These are phyloP conservation scores for Diplodia corticola DNA, from an alignment of 2,329 filamentous ascomycete species.

Conservation along the genomic window DNA sequence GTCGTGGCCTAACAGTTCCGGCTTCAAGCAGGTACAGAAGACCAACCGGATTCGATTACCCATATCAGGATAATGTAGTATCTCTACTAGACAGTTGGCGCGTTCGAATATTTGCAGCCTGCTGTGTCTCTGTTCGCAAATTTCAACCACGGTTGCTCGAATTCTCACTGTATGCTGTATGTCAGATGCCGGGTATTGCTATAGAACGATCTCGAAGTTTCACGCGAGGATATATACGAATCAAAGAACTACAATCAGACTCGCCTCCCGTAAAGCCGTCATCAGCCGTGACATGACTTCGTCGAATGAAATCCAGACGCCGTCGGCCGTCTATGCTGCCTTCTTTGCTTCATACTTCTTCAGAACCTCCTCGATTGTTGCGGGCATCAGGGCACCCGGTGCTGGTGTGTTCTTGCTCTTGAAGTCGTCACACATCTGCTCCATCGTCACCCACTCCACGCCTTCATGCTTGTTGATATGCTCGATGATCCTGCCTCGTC, in stretches of 20 bases:
- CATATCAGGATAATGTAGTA: too few relatives aligned
- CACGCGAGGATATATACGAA: background rate
- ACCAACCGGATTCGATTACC: too few relatives aligned
- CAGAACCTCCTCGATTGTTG: conserved; percentile 55
- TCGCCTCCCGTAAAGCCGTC: background rate
- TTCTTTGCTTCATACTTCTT: conserved; percentile 42
- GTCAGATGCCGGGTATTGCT: background rate
- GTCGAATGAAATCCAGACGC: background rate
- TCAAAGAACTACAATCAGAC: background rate
- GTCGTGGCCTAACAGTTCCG: background rate
- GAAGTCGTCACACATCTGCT: conserved; percentile 71
- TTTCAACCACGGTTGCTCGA: background rate
- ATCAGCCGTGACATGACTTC: background rate
- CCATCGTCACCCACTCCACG: conserved; percentile 69
- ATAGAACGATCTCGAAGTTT: background rate
- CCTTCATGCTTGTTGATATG: conserved; percentile 65
- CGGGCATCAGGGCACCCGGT: conserved; percentile 62
- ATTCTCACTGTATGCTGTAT: background rate
- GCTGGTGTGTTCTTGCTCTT: conserved; percentile 63
- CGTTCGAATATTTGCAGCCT: too few relatives aligned
- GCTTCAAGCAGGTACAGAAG: too few relatives aligned
- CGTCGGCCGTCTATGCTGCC: conserved; percentile 17
- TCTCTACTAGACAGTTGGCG: too few relatives aligned
- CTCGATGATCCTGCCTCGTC: conserved; percentile 58
- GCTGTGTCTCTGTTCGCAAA: too few relatives aligned